These are phyloP conservation scores for Alternaria incomplexa DNA, from an alignment of 2,329 filamentous ascomycete genomes.

Conservation along the genomic window DNA sequence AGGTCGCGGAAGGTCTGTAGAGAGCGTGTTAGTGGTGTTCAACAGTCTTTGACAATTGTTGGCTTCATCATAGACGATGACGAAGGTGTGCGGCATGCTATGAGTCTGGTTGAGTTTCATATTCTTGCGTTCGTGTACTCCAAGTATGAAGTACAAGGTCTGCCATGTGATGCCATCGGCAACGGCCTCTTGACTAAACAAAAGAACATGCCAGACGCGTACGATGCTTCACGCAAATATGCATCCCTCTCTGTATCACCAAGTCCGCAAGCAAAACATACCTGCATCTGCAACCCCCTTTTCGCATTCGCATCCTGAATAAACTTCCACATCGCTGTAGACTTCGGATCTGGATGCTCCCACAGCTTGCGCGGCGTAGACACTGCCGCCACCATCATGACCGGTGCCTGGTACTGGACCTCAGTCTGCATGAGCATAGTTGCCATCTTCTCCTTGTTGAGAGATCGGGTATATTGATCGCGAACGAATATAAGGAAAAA, in stretches of 20 bases:
- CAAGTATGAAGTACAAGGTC: no score
- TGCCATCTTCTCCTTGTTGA: background rate
- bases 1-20: conserved; percentile 70
- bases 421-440: background rate
- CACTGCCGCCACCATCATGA: background rate
- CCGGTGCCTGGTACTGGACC: background rate
- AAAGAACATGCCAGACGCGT: background rate
- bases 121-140: background rate
- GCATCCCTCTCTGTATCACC: background rate
- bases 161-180: background rate
- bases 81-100: background rate
- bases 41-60: background rate
- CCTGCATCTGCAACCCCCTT: conserved; percentile 63
- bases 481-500: background rate
- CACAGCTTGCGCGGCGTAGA: conserved; percentile 53
- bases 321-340: conserved; percentile 55
- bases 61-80: background rate
- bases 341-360: conserved; percentile 53
- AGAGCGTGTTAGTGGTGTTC: background rate
- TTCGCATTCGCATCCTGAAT: conserved; percentile 66
- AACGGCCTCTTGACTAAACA: background rate
- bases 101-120: background rate
- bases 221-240: background rate
- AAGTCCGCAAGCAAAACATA: conserved; percentile 36
- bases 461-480: background rate